Evolutionary conservation across 2,329 filamentous ascomycete genomes (phyloP), one percentile per base, ranked within the genome.

Genomic region (Teratosphaeria nubilosa): DNA sequence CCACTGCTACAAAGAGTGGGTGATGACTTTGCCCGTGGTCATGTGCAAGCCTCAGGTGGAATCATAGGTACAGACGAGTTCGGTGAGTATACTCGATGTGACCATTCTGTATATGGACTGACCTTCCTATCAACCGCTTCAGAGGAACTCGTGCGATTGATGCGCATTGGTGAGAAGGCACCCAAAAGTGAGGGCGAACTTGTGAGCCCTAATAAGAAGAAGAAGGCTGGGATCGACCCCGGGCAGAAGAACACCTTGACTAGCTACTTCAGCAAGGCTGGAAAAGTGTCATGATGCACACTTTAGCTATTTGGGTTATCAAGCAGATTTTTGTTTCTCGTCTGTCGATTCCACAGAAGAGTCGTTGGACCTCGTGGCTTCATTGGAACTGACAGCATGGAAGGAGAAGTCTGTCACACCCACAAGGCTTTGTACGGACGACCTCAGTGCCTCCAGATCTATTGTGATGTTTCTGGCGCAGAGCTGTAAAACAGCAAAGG

Each of bases 391-490:
- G 41, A 22, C 75, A 9, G 83, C 72, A 59, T 82, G 78, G 67
- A 86, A 86, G 30, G 81, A 83, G 66, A 89, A 90, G 69, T 89
- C 86, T 13, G 88, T 77, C 58, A 87, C 86, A 1, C 86, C 86
- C 0, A 89, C 86, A 13, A 90, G 72, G 24, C 78, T 78, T 65
- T 79, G 83, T 0, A 89, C 82, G 37, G 41, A n/a, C 41, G 20
- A 10, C 20, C 20, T 48, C 41, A 48, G n/a, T 10, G 41, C 41
- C 20, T 48, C 41, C 16, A 48, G 20, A 10, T 48, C 41, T 6
- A 48, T 10, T 5, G 41, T 48, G 20, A 48, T 10, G 41, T 48
- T 48, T 20, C 41, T 48, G n/a, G 41, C 41, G n/a, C 41, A 48
- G n/a, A 48, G 41, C 16, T 48, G 41, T n/a, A 48, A 20, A 20